Conservation (phyloP, 2,329 filamentous ascomycete species). For the Aspergillus versicolor region DNA sequence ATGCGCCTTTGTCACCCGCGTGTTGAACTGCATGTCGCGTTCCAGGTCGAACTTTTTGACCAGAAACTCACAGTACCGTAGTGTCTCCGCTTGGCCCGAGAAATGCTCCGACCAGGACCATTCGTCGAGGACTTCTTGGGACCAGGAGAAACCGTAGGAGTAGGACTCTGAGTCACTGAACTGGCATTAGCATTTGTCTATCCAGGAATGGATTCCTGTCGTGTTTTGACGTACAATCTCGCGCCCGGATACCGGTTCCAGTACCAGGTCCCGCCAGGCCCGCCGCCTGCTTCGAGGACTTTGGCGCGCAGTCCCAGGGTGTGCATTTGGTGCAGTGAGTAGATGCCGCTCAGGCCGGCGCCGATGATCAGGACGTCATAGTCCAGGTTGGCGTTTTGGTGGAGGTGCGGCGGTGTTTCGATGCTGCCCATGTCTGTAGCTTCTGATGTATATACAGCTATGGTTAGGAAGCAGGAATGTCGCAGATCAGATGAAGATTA, state of each 20-base stretch:
- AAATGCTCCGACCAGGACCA: constrained; percentile 46
- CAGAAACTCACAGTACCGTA: constrained; percentile 49
- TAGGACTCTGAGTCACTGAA: constrained; percentile 54
- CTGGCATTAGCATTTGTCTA: not conserved
- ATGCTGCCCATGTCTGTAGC: constrained; percentile 15
- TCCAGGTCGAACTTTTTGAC: constrained; percentile 45
- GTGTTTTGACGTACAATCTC: constrained; percentile 23
- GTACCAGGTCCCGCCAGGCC: constrained; percentile 55
- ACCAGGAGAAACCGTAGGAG: constrained; percentile 52
- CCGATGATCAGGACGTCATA: constrained; percentile 27
- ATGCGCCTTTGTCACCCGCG: constrained; percentile 34
- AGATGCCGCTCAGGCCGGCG: constrained; percentile 41
- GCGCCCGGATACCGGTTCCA: constrained; percentile 60
- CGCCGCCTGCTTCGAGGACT: constrained; percentile 55
- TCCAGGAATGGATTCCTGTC: too few species aligned
- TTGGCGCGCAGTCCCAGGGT: constrained; percentile 50
- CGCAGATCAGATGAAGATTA: too few species aligned
- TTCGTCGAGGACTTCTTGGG: constrained; percentile 15
- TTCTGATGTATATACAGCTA: too few species aligned
- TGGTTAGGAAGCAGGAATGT: too few species aligned
- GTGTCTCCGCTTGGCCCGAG: constrained; percentile 37
- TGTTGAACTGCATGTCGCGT: constrained; percentile 48
- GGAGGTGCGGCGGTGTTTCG: not conserved
- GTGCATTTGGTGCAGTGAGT: constrained; percentile 53
- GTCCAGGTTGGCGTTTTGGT: constrained; percentile 24